These are phyloP conservation scores for Chaetomiaceae sp. DNA, from an alignment of 2,329 filamentous ascomycete species.

Conservation along the genomic window DNA sequence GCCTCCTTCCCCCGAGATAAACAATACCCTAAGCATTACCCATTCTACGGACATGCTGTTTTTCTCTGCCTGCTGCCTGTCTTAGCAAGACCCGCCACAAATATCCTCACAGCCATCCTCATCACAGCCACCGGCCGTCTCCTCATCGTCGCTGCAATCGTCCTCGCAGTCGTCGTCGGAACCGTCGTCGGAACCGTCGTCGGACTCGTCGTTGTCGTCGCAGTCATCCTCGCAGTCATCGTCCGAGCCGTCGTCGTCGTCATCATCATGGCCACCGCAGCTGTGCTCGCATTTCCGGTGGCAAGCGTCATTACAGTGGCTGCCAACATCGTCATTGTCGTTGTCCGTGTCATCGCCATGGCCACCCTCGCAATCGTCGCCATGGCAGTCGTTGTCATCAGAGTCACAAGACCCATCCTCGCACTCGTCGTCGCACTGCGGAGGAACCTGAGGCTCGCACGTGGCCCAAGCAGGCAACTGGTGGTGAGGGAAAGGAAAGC, in stretches of 20 bases:
- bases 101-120: not conserved
- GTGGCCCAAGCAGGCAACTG: not conserved
- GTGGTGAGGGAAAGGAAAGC: not conserved
- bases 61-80: too few species aligned
- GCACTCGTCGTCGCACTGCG: not conserved
- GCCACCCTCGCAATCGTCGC: not conserved
- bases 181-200: not conserved
- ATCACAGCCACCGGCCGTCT: not conserved
- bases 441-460: slow-evolving; percentile 4
- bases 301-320: not conserved
- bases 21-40: too few species aligned
- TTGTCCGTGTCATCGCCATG: not conserved
- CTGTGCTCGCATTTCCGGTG: too few species aligned
- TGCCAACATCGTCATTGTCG: not conserved
- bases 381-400: not conserved
- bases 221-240: too few species aligned
- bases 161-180: not conserved
- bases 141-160: not conserved
- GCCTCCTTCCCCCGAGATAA: too few species aligned
- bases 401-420: not conserved
- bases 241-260: too few species aligned
- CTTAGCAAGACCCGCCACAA: too few species aligned
- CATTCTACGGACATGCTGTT: too few species aligned
- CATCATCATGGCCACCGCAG: too few species aligned
- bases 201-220: not conserved